Evolutionary conservation across 768 basidiomycete genomes (phyloP), one percentile per base, ranked within the genome.

Genomic region (Heimioporus sp.): DNA sequence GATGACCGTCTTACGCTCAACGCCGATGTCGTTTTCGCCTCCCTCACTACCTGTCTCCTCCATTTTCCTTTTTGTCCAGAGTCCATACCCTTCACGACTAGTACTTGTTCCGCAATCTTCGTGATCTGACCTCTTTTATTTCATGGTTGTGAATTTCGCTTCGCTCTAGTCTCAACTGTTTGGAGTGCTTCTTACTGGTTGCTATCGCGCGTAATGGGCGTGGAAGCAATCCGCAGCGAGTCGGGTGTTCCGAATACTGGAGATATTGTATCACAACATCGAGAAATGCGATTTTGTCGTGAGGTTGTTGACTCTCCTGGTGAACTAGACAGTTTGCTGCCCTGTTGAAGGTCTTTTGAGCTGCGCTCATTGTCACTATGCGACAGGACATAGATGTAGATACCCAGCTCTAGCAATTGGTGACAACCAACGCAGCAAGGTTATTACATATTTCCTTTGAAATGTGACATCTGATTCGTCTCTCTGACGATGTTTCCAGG

Each of bases 21-120:
- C 49, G 53, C 53, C 58, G 54, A 55, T 52, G 54, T 47, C 52
- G 46, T 56, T 64, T 55, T 48, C 58, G 51, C 53, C 36, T 52
- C 41, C 44, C 51, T 56, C 57, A 46, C 54, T 43, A 35, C 54
- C 53, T 55, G 55, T 54, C 55, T 40, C 49, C 36, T 42, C 56
- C 41, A 56, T 43, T 49, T 41, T 53, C 45, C 56, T 54, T 54
- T 54, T 52, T 49, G 44, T 58, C 55, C 58, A 67, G 62, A 59
- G 61, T 69, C 38, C 67, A 69, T 69, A 69, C 67, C 67, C 67
- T 71, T 71, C 65, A 69, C 67, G 67, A 62, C 69, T 58, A 54
- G 69, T 65, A 42, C 46, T 49, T 49, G 57, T 68, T 71, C 62
- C 59, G 63, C 65, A 69, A 71, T 69, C 65, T 67, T 63, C 67